These are phyloP conservation scores for Metschnikowia lunata DNA, from an alignment of 805 yeast species.

Conservation along the genomic window DNA sequence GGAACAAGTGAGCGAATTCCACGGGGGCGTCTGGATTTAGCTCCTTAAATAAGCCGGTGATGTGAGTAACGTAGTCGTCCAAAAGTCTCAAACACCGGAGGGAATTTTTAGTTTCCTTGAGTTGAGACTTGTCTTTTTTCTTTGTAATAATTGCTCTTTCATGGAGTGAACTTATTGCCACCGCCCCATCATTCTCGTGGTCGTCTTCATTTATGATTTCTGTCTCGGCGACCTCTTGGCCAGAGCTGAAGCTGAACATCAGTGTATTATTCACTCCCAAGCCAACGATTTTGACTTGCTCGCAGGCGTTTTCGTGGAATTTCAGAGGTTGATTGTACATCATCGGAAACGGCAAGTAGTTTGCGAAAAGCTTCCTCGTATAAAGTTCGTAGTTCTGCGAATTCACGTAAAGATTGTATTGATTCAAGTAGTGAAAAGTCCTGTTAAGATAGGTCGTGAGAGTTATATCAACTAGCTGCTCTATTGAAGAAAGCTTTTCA, in stretches of 20 bases:
- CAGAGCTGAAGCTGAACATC: conserved; percentile 25
- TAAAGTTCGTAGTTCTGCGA: conserved; percentile 55
- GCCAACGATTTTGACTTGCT: conserved; percentile 29
- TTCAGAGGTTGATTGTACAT: conserved; percentile 64
- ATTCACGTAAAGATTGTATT: conserved; percentile 54
- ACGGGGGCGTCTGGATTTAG: conserved; percentile 12
- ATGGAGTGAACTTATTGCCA: conserved; percentile 36
- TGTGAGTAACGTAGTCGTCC: conserved; percentile 18
- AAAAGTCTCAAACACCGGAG: conserved; percentile 28
- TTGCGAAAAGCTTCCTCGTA: conserved; percentile 51
- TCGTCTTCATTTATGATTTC: conserved; percentile 24
- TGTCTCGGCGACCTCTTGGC: conserved; percentile 23
- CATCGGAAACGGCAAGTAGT: conserved; percentile 64
- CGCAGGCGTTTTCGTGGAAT: conserved; percentile 36
- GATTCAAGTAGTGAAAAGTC: conserved; percentile 45
- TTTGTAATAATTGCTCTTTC: conserved; percentile 33
- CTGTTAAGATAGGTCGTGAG: conserved; percentile 39
- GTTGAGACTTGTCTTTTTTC: conserved; percentile 26
- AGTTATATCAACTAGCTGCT: conserved; percentile 41
- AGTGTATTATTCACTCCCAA: conserved; percentile 24
- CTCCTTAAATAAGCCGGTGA: conserved; percentile 16
- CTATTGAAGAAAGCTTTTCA: conserved; percentile 10
- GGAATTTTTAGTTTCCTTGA: conserved; percentile 32
- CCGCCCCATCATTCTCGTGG: conserved; percentile 17
- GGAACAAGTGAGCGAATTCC: conserved; percentile 16